Evolutionary conservation across 306 rosid genomes (phyloP), one percentile per base, ranked within the genome.

Genomic region (Prosopis cineraria): DNA sequence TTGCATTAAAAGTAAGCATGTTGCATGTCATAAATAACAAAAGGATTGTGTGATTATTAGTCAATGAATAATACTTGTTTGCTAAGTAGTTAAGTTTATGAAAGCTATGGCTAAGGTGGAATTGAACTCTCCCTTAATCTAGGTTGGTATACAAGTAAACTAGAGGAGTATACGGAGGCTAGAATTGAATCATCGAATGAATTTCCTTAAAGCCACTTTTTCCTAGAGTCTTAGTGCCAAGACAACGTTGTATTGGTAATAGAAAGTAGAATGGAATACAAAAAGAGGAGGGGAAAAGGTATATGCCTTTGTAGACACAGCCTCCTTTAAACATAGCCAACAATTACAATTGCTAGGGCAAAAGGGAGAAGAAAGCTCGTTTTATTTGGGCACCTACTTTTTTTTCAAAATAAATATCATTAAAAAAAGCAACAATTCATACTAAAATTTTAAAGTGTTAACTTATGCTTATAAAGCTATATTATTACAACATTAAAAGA

Each of bases 311-410:
- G 78, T 58, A 34, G 80, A 64, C 82, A 86, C 62, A 76, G 79
- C 73, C 82, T 82, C 82, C 86, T 86, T 84, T 73, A 89, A 80
- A 75, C 92, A 89, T 76, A 84, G 10, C 76, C 92, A 70, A 76
- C 92, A 89, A 76, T 86, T 89, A 84, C 92, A 89, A 78, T 84
- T 82, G 59, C 82, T 81, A 52, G 77, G 63, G 65, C 92, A 89
- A 78, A 82, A 86, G 58, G 92, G 92, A 52, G 90, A 89, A 29
- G 86, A 77, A 56, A 7, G 40, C 81, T 84, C 79, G 89, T 73
- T 80, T 82, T 86, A 70, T 80, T 78, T 7, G 88, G 92, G 75
- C 86, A 89, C 92, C 90, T 89, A 47, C 56, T 74, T 68, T 78
- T 75, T 56, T 22, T n/a, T n/a, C n/a, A 73, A 59, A 75, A 72